Evolutionary conservation across 371 early-diverging fungal genomes (phyloP).

Genomic region (Mortierella sp.): DNA sequence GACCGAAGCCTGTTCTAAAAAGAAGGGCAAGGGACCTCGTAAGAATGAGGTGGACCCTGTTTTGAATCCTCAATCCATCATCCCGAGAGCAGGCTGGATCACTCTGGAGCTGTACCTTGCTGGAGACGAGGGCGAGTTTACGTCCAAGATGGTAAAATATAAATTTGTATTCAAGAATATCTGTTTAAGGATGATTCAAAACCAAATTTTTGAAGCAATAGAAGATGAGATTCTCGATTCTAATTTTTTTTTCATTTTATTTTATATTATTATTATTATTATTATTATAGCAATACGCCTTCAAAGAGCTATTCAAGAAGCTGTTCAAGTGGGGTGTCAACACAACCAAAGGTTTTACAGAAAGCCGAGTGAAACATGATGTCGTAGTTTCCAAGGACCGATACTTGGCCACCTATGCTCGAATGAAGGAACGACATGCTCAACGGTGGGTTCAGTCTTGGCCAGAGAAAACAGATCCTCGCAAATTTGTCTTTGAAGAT

Average conservation of each 20-base stretch:
- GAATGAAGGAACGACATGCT: conserved; percentile 75
- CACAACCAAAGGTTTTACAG: conserved; percentile 77
- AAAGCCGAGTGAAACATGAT: conserved; percentile 74
- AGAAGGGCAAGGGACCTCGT: neutral
- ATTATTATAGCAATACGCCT: conserved; percentile 62
- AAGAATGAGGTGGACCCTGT: neutral
- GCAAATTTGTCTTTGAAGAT: conserved; percentile 88
- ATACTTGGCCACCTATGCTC: conserved; percentile 69
- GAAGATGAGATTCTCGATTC: conserved; percentile 13
- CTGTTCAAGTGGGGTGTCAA: conserved; percentile 85
- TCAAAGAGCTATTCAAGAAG: conserved; percentile 72
- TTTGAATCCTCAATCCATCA: neutral
- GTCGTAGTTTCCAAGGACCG: conserved; percentile 73
- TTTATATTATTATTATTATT: neutral
- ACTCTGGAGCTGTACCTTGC: conserved; percentile 42
- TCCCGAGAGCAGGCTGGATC: conserved; percentile 31
- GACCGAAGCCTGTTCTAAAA: neutral
- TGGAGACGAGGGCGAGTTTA: conserved; percentile 48
- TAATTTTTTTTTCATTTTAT: neutral
- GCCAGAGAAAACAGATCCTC: conserved; percentile 86
- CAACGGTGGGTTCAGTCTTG: conserved; percentile 64
- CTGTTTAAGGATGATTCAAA: no score
- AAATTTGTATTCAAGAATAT: no score
- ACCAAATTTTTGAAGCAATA: no score
- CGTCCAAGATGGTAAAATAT: conserved; percentile 62